Percentiles rank a stretch among this genome's conserved stretches.
Conservation (phyloP, 2,329 filamentous ascomycete genomes). For the Verticillium nonalfalfae region DNA sequence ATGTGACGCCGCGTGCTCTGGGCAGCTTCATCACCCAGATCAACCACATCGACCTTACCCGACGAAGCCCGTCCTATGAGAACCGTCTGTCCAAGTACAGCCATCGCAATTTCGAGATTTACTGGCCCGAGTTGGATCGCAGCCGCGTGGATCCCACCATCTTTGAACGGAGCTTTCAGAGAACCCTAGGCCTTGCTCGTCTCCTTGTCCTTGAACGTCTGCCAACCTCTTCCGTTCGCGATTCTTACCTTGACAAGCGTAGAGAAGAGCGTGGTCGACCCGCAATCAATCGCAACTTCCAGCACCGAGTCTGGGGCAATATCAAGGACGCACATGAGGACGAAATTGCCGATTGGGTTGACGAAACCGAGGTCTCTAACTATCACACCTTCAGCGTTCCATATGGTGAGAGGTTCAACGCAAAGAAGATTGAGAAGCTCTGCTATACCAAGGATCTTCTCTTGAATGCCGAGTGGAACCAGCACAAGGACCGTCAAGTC, state of each 20-base stretch:
- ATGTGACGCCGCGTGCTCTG: conserved; percentile 68
- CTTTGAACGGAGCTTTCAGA: conserved; percentile 72
- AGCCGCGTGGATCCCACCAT: conserved; percentile 78
- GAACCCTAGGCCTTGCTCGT: conserved; percentile 71
- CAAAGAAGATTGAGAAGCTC: conserved; percentile 72
- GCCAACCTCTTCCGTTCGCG: conserved; percentile 61
- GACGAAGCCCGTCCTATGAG: conserved; percentile 81
- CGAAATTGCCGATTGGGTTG: conserved; percentile 78
- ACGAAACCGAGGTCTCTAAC: conserved; percentile 68
- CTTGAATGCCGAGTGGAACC: conserved; percentile 84
- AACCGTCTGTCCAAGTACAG: conserved; percentile 83
- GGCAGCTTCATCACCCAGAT: conserved; percentile 75
- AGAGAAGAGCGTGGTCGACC: conserved; percentile 69
- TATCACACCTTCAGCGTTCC: conserved; percentile 74
- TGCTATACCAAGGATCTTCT: conserved; percentile 75
- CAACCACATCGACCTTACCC: conserved; percentile 72
- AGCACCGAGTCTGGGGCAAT: conserved; percentile 51
- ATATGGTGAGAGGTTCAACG: conserved; percentile 55
- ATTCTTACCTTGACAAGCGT: conserved; percentile 64
- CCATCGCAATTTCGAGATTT: conserved; percentile 76
- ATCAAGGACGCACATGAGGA: conserved; percentile 74
- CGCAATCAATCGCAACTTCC: conserved; percentile 33
- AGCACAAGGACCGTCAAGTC: conserved; percentile 65
- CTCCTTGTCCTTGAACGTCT: conserved; percentile 75
- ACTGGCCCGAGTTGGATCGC: conserved; percentile 70